Conservation (phyloP, 2,329 filamentous ascomycete genomes). For the Dryadomyces sulphureus region DNA sequence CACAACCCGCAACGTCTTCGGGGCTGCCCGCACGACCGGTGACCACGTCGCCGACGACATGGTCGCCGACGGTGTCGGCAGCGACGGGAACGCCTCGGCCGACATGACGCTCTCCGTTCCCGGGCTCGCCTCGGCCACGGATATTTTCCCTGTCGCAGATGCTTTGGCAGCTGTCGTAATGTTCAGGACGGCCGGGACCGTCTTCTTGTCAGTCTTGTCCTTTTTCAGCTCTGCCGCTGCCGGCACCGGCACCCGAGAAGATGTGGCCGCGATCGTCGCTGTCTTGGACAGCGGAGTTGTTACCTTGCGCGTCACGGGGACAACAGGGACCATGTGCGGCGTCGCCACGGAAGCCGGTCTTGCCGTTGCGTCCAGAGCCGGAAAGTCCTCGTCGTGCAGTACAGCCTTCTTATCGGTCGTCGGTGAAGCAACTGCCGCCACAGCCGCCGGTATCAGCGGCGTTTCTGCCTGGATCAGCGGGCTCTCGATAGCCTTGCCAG, state of each 20-base stretch:
- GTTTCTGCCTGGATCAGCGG: background rate
- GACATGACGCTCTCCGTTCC: constrained; percentile 20
- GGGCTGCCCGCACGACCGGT: constrained; percentile 33
- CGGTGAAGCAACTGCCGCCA: background rate
- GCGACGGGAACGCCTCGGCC: constrained; percentile 29
- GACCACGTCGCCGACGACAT: constrained; percentile 29
- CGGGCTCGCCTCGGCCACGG: constrained; percentile 14
- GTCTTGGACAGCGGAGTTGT: constrained; percentile 14
- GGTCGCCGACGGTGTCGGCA: constrained; percentile 30
- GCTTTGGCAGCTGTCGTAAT: constrained; percentile 33
- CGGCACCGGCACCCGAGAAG: background rate
- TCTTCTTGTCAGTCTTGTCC: constrained; percentile 19
- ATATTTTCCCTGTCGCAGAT: constrained; percentile 13
- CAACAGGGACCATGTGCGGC: constrained; percentile 13
- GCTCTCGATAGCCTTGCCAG: background rate
- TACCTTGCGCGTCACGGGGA: constrained; percentile 9
- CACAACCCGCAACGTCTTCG: constrained; percentile 47
- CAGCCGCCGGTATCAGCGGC: background rate
- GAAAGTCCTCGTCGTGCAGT: constrained; percentile 49
- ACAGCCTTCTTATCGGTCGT: constrained; percentile 14
- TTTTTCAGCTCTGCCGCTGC: background rate
- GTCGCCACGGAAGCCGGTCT: constrained; percentile 19
- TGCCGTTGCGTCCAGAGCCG: constrained; percentile 36
- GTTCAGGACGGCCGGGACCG: constrained; percentile 28
- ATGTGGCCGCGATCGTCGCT: background rate